phyloP scores from a whole-genome alignment of 1,139 yeast genomes.

The Arxiozyma slooffiae region DNA sequence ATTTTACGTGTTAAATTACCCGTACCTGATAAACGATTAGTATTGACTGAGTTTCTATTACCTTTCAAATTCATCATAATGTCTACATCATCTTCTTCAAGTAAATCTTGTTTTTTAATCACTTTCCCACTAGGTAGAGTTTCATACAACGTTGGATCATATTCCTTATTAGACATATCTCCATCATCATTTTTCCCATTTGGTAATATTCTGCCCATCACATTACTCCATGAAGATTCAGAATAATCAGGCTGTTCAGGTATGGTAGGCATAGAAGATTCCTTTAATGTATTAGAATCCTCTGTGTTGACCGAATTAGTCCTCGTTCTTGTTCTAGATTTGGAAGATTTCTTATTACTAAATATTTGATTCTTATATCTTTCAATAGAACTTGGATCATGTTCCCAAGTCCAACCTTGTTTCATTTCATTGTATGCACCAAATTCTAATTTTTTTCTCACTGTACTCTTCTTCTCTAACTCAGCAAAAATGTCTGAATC shows the following conservation, averaged over 20 bases:
- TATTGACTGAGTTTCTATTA: not conserved
- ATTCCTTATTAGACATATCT: not conserved
- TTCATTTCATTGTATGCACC: constrained; percentile 62
- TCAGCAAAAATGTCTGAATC: constrained; percentile 75
- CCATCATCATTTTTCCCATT: not conserved
- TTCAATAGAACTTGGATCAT: constrained; percentile 30
- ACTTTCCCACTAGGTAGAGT: constrained; percentile 62
- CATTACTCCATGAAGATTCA: constrained; percentile 1
- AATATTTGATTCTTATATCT: constrained; percentile 22
- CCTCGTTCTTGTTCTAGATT: constrained; percentile 9
- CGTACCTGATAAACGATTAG: not conserved
- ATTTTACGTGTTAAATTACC: constrained; percentile 12
- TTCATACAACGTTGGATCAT: constrained; percentile 36
- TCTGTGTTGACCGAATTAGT: too few species aligned
- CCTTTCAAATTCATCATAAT: constrained; percentile 2
- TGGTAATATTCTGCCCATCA: not conserved
- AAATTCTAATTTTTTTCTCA: constrained; percentile 62
- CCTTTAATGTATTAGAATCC: too few species aligned
- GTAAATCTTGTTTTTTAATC: constrained; percentile 34
- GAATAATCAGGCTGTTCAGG: not conserved
- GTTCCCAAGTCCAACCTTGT: constrained; percentile 69
- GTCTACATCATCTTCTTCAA: constrained; percentile 9
- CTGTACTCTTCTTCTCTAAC: constrained; percentile 58
- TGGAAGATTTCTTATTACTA: not conserved
- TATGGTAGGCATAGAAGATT: constrained; percentile 10